Conservation (phyloP, 2,329 filamentous ascomycete genomes). For the Elsinoe perseae region DNA sequence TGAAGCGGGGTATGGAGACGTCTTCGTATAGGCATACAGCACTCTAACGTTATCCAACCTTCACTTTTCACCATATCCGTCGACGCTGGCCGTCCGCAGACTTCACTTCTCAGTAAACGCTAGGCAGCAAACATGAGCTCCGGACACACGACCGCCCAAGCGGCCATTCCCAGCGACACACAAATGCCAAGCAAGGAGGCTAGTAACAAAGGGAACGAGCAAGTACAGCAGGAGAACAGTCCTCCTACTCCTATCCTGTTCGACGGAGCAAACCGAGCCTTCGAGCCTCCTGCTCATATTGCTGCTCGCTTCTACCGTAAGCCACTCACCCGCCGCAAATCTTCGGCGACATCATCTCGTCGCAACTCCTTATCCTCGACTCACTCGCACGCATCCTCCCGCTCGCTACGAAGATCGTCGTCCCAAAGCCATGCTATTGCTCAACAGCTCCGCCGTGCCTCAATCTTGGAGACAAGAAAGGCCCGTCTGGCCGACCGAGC, state of each 20-base stretch:
- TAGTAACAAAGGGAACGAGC: not conserved
- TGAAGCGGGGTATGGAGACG: slow-evolving; percentile 13
- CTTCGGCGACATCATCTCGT: slow-evolving; percentile 69
- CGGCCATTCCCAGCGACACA: not conserved
- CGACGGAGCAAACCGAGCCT: slow-evolving; percentile 36
- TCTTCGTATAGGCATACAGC: not conserved
- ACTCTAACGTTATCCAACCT: not conserved
- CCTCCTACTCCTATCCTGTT: slow-evolving; percentile 26
- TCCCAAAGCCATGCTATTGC: slow-evolving; percentile 70
- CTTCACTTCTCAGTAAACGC: not conserved
- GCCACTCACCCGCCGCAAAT: slow-evolving; percentile 58
- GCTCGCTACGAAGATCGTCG: slow-evolving; percentile 42
- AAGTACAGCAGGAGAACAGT: not conserved
- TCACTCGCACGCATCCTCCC: slow-evolving; percentile 62
- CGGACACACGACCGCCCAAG: not conserved
- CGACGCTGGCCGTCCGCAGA: slow-evolving; percentile 10
- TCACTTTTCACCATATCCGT: not conserved
- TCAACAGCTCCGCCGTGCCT: slow-evolving; percentile 70
- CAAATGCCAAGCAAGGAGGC: not conserved
- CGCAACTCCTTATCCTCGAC: slow-evolving; percentile 72
- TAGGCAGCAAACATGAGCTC: not conserved
- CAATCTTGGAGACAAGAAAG: slow-evolving; percentile 73
- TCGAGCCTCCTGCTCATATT: slow-evolving; percentile 65
- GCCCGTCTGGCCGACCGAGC: slow-evolving; percentile 72
- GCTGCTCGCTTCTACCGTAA: slow-evolving; percentile 68